Conservation (phyloP, 2,329 filamentous ascomycete genomes). For the Myriosclerotinia scirpicola region DNA sequence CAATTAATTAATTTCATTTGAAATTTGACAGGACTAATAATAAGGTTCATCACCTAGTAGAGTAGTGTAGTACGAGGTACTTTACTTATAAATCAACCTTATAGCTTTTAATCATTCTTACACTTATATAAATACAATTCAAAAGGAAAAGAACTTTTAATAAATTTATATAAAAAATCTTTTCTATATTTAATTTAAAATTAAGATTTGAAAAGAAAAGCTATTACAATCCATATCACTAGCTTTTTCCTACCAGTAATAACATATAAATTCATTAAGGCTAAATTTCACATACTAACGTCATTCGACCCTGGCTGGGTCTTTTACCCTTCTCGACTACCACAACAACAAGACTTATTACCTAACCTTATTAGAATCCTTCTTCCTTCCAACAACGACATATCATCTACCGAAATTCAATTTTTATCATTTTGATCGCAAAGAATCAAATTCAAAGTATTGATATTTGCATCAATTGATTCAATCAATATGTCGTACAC, state of each 20-base stretch:
- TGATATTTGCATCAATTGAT: slow-evolving; percentile 32
- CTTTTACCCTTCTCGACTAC: background rate
- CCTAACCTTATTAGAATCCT: background rate
- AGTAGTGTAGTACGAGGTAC: too few relatives aligned
- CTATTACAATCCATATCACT: too few relatives aligned
- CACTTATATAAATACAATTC: too few relatives aligned
- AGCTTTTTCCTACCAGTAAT: background rate
- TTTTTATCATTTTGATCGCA: slow-evolving; percentile 16
- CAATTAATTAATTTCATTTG: background rate
- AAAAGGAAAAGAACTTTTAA: too few relatives aligned
- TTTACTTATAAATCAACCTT: too few relatives aligned
- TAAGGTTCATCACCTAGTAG: too few relatives aligned
- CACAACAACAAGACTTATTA: slow-evolving; percentile 4
- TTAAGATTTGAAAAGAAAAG: too few relatives aligned
- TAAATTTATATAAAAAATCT: too few relatives aligned
- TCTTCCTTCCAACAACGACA: slow-evolving; percentile 8
- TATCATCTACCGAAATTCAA: background rate
- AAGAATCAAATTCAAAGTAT: background rate
- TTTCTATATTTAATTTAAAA: too few relatives aligned
- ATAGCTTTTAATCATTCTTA: too few relatives aligned
- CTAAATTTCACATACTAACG: slow-evolving; percentile 4
- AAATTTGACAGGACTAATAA: background rate
- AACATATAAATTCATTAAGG: too few relatives aligned
- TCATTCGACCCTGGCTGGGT: slow-evolving; percentile 5
- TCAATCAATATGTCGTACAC: slow-evolving; percentile 55